A percentile compares a stretch with the other conserved stretches of the same genome.
These are phyloP conservation scores for Salix purpurea DNA, from an alignment of 345 rosid species.

Conservation along the genomic window DNA sequence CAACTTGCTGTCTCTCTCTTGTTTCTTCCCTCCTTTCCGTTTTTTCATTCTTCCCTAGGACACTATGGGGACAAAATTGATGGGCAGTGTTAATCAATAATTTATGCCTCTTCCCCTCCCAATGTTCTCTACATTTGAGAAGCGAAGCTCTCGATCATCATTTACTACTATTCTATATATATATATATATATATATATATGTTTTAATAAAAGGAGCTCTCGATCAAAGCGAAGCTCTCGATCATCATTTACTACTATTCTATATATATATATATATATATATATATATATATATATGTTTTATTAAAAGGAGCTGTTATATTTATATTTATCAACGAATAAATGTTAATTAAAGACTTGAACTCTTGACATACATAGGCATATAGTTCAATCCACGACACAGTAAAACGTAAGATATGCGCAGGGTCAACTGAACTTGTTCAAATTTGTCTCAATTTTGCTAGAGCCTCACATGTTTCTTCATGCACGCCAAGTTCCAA, in stretches of 20 bases:
- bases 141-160: not conserved
- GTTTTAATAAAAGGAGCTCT: not conserved
- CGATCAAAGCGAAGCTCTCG: not conserved
- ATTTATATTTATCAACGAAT: not conserved
- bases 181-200: no score
- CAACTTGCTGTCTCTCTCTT: not conserved
- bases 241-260: no score
- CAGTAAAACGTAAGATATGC: not conserved
- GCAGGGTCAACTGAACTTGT: not conserved
- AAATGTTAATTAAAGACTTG: not conserved
- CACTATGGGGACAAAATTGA: conserved; percentile 15
- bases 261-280: no score
- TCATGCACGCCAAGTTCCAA: not conserved
- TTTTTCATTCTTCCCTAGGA: conserved; percentile 4
- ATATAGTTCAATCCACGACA: no score
- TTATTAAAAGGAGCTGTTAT: not conserved
- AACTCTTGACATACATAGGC: not conserved
- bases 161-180: no score
- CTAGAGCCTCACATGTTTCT: not conserved
- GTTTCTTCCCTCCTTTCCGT: not conserved
- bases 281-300: no score
- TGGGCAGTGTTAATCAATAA: not conserved
- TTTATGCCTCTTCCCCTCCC: conserved; percentile 14
- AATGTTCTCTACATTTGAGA: conserved; percentile 21
- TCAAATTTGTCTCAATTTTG: not conserved